These are phyloP conservation scores for Heliamphora pulchella DNA, from an alignment of 179 eudicot genomes.

Conservation along the genomic window DNA sequence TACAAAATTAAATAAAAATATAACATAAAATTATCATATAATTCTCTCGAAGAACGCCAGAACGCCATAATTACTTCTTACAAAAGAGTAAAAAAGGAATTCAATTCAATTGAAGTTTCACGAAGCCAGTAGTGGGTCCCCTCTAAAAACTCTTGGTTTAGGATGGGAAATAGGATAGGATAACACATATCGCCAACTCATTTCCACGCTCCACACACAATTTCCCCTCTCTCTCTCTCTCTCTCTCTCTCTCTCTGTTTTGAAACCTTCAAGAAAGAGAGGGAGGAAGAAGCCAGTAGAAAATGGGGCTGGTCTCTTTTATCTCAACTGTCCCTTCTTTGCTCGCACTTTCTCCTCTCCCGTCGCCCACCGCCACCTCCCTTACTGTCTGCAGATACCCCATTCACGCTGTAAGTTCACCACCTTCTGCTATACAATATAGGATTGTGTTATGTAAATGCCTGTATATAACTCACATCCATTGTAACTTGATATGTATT, in stretches of 20 bases:
- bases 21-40: no score
- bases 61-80: no score
- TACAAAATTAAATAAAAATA: no score
- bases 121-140: not conserved
- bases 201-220: not conserved
- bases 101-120: not conserved
- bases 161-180: slow-evolving; percentile 14
- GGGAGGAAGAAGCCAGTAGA: not conserved
- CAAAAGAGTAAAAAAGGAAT: not conserved
- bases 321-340: slow-evolving; percentile 57
- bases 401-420: slow-evolving; percentile 35
- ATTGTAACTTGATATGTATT: no score
- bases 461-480: no score
- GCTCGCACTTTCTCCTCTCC: slow-evolving; percentile 28
- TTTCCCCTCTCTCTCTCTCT: not conserved
- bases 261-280: not conserved
- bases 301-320: slow-evolving; percentile 51
- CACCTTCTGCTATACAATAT: no score
- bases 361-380: slow-evolving; percentile 27
- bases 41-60: no score
- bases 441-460: no score
- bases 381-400: slow-evolving; percentile 26
- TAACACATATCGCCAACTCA: slow-evolving; percentile 11
- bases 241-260: slow-evolving; percentile 15
- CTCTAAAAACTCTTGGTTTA: not conserved